Evolutionary conservation across 2,329 filamentous ascomycete genomes (phyloP).

Genomic region (Colletotrichum musae): DNA sequence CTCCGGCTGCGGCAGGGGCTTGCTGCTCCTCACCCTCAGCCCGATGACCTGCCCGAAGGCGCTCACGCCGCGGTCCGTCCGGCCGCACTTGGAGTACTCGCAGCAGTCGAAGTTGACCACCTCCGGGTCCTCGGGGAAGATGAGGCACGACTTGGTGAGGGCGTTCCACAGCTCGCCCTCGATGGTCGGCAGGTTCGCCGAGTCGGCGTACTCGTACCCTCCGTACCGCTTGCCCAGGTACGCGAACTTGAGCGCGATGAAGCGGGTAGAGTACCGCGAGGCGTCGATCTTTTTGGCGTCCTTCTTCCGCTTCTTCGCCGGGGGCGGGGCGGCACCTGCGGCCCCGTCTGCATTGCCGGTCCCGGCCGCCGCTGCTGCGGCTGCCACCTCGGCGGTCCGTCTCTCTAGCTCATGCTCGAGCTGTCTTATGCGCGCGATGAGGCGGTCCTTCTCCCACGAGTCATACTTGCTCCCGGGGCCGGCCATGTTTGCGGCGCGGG

Average conservation of each 20-base stretch:
- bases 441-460: slow-evolving; percentile 76
- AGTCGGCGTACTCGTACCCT: slow-evolving; percentile 89
- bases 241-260: slow-evolving; percentile 92
- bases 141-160: slow-evolving; percentile 84
- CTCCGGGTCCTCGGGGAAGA: slow-evolving; percentile 77
- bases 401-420: slow-evolving; percentile 76
- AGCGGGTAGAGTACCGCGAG: slow-evolving; percentile 84
- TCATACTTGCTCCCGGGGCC: slow-evolving; percentile 65
- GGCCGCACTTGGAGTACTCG: slow-evolving; percentile 95
- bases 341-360: slow-evolving; percentile 5
- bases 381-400: slow-evolving; percentile 52
- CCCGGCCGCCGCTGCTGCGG: slow-evolving; percentile 42
- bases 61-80: slow-evolving; percentile 94
- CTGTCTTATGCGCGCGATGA: slow-evolving; percentile 77
- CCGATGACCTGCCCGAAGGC: slow-evolving; percentile 97
- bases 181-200: slow-evolving; percentile 82
- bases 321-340: slow-evolving; percentile 19
- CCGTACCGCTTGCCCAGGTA: slow-evolving; percentile 94
- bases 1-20: slow-evolving; percentile 65
- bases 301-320: slow-evolving; percentile 56
- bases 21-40: slow-evolving; percentile 84
- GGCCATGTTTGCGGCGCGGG: slow-evolving; percentile 37
- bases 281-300: slow-evolving; percentile 74
- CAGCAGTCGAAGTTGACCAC: slow-evolving; percentile 84
- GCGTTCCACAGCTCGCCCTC: slow-evolving; percentile 97